phyloP scores from a whole-genome alignment of 2,329 filamentous ascomycete species.

The Mariannaea sp. region DNA sequence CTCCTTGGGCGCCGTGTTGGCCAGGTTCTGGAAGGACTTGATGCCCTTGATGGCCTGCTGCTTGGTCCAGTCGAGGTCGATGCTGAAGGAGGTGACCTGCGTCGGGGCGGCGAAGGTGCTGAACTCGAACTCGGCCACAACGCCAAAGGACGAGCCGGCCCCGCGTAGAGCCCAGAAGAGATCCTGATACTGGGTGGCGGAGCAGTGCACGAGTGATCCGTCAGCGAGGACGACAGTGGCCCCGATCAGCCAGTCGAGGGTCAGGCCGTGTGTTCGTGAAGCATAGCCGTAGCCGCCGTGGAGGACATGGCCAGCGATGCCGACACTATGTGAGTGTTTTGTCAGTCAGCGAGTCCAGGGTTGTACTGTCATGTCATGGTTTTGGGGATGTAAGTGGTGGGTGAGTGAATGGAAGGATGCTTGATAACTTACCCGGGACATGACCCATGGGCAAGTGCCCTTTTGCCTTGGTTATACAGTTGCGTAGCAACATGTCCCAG shows the following conservation, averaged over 20 bases:
- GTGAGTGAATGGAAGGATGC: accelerated
- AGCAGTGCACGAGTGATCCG: constrained; percentile 31
- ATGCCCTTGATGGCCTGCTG: constrained; percentile 28
- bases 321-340: constrained; percentile 33
- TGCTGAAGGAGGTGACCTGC: constrained; percentile 27
- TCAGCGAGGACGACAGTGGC: constrained; percentile 39
- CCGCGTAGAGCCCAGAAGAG: constrained; percentile 41
- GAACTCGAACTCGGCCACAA: constrained; percentile 39
- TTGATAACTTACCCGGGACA: constrained; percentile 52
- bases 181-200: constrained; percentile 31
- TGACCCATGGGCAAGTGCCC: constrained; percentile 56
- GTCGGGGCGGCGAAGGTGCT: constrained; percentile 33
- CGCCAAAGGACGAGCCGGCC: constrained; percentile 41
- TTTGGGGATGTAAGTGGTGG: too few species aligned
- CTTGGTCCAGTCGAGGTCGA: constrained; percentile 30
- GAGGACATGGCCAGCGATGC: constrained; percentile 37
- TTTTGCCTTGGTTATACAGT: constrained; percentile 45
- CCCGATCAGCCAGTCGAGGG: constrained; percentile 37
- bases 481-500: constrained; percentile 53
- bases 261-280: constrained; percentile 38
- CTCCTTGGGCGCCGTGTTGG: constrained; percentile 29
- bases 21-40: constrained; percentile 35
- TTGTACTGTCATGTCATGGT: too few species aligned
- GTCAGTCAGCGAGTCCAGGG: constrained; percentile 9
- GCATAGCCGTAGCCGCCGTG: constrained; percentile 41